A percentile compares a stretch with the other conserved stretches of the same genome.
Conservation (phyloP, 305 asterid genomes). For the Plantago rigida region DNA sequence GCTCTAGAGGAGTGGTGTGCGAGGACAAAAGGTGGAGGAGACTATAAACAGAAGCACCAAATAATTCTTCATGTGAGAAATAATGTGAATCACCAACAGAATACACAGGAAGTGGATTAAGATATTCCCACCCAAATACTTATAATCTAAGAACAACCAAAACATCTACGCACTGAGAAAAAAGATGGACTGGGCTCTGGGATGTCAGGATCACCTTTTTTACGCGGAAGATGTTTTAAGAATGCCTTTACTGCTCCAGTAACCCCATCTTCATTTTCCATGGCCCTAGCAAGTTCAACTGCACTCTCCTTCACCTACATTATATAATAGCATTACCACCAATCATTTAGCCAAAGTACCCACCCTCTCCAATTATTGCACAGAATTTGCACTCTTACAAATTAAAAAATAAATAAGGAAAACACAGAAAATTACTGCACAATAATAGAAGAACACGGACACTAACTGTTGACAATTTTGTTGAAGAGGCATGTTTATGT, state of each 20-base stretch:
- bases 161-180: constrained; percentile 59
- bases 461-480: neutral
- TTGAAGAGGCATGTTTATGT: neutral
- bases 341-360: neutral
- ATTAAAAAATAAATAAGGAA: too few relatives aligned
- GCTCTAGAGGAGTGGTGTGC: neutral
- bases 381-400: too few relatives aligned
- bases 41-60: constrained; percentile 9
- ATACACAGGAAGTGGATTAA: constrained; percentile 20
- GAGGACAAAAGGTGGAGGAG: constrained; percentile 9
- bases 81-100: constrained; percentile 21
- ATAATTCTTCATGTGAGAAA: constrained; percentile 16
- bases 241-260: constrained; percentile 87
- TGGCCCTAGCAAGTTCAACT: constrained; percentile 67
- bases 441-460: neutral
- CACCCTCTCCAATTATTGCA: neutral
- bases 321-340: constrained; percentile 4
- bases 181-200: constrained; percentile 40
- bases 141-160: constrained; percentile 73
- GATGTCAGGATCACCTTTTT: constrained; percentile 39
- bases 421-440: too few relatives aligned
- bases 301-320: constrained; percentile 85
- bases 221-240: constrained; percentile 64
- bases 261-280: constrained; percentile 94
- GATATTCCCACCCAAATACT: constrained; percentile 20